Base-by-base conservation (phyloP, 352 stramenopile genomes). In the Globisporangium radiosum region DNA sequence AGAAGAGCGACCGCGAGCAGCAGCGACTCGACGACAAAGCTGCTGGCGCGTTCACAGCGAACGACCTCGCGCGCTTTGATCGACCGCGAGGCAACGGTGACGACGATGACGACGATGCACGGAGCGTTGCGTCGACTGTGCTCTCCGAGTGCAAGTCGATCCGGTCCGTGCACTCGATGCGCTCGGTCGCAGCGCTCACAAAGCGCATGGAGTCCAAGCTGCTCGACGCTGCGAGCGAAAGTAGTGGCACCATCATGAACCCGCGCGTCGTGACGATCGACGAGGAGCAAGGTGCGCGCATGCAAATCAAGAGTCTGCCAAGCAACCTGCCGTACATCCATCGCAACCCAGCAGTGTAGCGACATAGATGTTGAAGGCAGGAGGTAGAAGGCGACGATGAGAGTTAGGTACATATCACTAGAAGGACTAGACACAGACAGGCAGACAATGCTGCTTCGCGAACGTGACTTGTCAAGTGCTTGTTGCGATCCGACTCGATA, bases 321-420 rank as follows among this genome's bases (percentile, higher is more conserved):
- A 96, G 89, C 62, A 97, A 98, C 63, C 73, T 98, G 54, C 88
- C 92, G 6, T 98, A 98, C 66, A 95, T 97, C 57, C 92, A 98
- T 72, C 88, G 92, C 47, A 98, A 98, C 69, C 92, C 92, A 53
- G 91, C 92, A 38, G 86, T 97, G 50, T 98, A 71, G 62, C n/a
- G 11, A 5, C 7, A 52, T 19, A 19, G 17, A 19, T 19, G 17
- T 19, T 19, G 17, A 19, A 19, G 17, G 17, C 17, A 19, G 17
- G 17, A 19, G 17, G 17, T 19, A 19, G 17, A 19, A 19, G 17
- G 17, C 17, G 17, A 0, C 17, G 17, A 19, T 19, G 17, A 0
- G 17, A 19, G 17, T 19, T 19, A 19, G 17, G 17, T 19, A 19
- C 0, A 19, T 19, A 19, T 0, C 17, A 19, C 17, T 19, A 19